A percentile compares a stretch with the other conserved stretches of the same genome.
Evolutionary conservation across 352 stramenopile species (phyloP).

Genomic region (Pythium brassicae): DNA sequence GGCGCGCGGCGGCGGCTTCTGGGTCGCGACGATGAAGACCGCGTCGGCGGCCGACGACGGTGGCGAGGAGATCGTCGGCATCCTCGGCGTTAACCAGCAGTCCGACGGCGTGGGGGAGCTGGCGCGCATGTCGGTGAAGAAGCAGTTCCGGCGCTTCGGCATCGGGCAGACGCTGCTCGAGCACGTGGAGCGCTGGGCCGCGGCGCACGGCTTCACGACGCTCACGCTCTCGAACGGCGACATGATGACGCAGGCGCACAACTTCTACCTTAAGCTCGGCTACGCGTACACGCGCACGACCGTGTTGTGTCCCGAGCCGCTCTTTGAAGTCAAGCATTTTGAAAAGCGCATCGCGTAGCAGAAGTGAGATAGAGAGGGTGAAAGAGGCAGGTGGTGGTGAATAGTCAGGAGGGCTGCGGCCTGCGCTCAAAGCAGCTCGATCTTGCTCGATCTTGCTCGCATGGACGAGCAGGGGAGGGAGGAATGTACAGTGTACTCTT

Average conservation of each 20-base stretch:
- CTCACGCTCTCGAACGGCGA: constrained; percentile 11
- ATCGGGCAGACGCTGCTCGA: constrained; percentile 9
- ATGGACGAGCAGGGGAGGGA: too few relatives aligned
- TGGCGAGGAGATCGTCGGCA: constrained; percentile 13
- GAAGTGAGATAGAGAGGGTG: not conserved
- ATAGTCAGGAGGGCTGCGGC: too few relatives aligned
- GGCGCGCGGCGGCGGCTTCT: constrained; percentile 32
- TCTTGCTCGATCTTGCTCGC: too few relatives aligned
- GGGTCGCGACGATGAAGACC: constrained; percentile 15
- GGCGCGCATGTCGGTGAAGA: constrained; percentile 39
- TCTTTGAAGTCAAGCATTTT: constrained; percentile 11
- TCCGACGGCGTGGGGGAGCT: constrained; percentile 14
- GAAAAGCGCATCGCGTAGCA: constrained; percentile 5
- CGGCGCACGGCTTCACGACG: constrained; percentile 5
- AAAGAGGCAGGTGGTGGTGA: not conserved
- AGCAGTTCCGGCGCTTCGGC: constrained; percentile 11
- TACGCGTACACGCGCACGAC: constrained; percentile 8
- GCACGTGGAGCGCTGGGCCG: constrained; percentile 11
- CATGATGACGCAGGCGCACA: constrained; percentile 13
- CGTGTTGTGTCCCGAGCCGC: constrained; percentile 2
- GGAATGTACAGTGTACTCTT: too few relatives aligned
- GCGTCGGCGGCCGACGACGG: not conserved
- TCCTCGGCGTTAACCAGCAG: constrained; percentile 20
- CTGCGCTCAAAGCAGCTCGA: too few relatives aligned
- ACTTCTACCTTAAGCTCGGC: constrained; percentile 11